Conservation (phyloP, 805 yeast genomes). For the Nakazawaea pomicola region DNA sequence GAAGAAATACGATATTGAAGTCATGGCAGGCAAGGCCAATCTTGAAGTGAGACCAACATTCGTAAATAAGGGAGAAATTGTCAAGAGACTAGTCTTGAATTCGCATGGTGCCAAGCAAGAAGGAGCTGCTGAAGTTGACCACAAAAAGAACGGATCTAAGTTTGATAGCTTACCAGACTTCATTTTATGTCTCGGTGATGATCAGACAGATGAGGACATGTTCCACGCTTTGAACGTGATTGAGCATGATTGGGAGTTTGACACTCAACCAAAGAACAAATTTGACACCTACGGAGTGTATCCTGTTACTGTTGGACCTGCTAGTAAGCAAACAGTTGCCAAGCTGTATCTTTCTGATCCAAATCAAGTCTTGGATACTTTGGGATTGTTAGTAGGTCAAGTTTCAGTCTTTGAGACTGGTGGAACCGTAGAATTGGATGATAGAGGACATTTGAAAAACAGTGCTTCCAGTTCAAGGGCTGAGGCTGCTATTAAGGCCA, state of each 20-base stretch:
- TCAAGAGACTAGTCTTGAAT: slow-evolving; percentile 64
- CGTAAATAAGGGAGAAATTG: slow-evolving; percentile 96
- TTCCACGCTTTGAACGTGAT: slow-evolving; percentile 68
- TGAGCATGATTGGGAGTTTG: slow-evolving; percentile 46
- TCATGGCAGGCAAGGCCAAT: slow-evolving; percentile 96
- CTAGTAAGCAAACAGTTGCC: slow-evolving; percentile 80
- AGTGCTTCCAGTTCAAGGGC: slow-evolving; percentile 41
- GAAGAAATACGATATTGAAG: slow-evolving; percentile 74
- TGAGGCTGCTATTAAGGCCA: slow-evolving; percentile 31
- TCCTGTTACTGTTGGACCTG: slow-evolving; percentile 91
- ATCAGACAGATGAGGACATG: slow-evolving; percentile 97
- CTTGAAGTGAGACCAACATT: slow-evolving; percentile 95
- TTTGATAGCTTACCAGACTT: slow-evolving; percentile 67
- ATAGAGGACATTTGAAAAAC: slow-evolving; percentile 62
- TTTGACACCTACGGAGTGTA: slow-evolving; percentile 59
- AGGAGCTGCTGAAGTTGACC: slow-evolving; percentile 21
- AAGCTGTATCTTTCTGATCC: slow-evolving; percentile 84
- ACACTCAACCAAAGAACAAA: slow-evolving; percentile 36
- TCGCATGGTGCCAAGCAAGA: slow-evolving; percentile 52
- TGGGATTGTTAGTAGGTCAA: slow-evolving; percentile 75
- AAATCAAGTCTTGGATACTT: slow-evolving; percentile 73
- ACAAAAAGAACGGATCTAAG: slow-evolving; percentile 12
- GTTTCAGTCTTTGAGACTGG: slow-evolving; percentile 75
- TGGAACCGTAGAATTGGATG: slow-evolving; percentile 71
- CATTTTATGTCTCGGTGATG: slow-evolving; percentile 90